A percentile compares a stretch with the other conserved stretches of the same genome.
These are phyloP conservation scores for Asterochloris sp. DNA, from an alignment of 139 green algal genomes.

Conservation along the genomic window DNA sequence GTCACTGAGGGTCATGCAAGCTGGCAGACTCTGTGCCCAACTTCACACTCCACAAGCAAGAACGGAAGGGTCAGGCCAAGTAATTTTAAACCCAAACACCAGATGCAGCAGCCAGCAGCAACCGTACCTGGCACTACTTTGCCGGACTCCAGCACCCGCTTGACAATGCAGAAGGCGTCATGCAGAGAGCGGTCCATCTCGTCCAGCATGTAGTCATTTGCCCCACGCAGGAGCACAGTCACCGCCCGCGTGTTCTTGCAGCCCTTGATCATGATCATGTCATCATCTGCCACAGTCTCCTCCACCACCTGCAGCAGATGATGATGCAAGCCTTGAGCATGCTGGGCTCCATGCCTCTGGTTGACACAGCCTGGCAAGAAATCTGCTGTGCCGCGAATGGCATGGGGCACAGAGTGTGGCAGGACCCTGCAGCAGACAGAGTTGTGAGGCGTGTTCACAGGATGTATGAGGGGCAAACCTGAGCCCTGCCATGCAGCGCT, in stretches of 20 bases:
- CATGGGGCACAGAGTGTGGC: background rate
- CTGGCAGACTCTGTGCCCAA: too few species aligned
- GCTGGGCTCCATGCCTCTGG: too few species aligned
- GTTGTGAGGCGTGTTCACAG: too few species aligned
- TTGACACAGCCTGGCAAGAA: too few species aligned
- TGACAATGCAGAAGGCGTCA: slow-evolving; percentile 97
- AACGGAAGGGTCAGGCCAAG: too few species aligned
- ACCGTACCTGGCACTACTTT: slow-evolving; percentile 74
- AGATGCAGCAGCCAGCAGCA: background rate
- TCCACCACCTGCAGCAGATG: slow-evolving; percentile 34
- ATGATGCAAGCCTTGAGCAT: too few species aligned
- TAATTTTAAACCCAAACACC: background rate
- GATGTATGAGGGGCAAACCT: too few species aligned
- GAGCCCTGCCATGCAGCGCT: too few species aligned
- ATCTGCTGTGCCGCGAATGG: background rate
- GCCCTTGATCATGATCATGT: slow-evolving; percentile 76
- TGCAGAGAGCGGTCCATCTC: slow-evolving; percentile 97
- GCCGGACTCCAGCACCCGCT: slow-evolving; percentile 94
- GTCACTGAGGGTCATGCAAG: too few species aligned
- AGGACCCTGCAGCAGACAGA: too few species aligned
- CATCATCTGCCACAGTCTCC: slow-evolving; percentile 61
- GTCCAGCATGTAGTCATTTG: slow-evolving; percentile 99
- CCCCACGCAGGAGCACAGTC: slow-evolving; percentile 87
- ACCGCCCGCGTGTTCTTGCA: slow-evolving; percentile 47
- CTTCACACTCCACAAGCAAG: too few species aligned